Conservation (phyloP, 2,329 filamentous ascomycete genomes). For the Colletotrichum incanum region DNA sequence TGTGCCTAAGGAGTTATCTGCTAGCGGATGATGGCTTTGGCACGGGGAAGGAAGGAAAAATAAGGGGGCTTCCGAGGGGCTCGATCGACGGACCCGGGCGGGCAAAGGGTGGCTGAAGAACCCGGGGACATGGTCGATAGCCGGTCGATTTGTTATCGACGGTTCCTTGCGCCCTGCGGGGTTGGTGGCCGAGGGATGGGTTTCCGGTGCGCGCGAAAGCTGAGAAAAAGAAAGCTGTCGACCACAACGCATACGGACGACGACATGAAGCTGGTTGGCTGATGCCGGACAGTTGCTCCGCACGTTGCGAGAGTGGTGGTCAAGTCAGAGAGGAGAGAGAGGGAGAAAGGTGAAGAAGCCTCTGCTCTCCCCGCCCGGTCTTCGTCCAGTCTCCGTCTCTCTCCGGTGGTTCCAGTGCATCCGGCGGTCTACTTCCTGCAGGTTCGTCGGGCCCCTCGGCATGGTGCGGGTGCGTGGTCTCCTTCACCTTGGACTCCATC, state of each 20-base stretch:
- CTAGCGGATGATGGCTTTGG: constrained; percentile 5
- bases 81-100: background rate
- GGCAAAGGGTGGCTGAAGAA: background rate
- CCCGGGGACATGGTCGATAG: background rate
- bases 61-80: background rate
- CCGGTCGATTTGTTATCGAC: background rate
- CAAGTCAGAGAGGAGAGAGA: background rate
- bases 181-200: background rate
- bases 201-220: background rate
- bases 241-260: background rate
- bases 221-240: background rate
- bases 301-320: background rate
- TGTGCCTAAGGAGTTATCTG: background rate
- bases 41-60: background rate
- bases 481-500: background rate
- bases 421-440: constrained; percentile 6
- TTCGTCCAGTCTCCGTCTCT: constrained; percentile 2
- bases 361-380: background rate
- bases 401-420: constrained; percentile 2
- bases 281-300: background rate
- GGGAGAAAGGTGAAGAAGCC: background rate
- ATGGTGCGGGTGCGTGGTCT: background rate
- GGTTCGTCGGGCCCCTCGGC: constrained; percentile 8
- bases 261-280: background rate
- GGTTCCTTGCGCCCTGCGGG: background rate